Evolutionary conservation across 2,329 filamentous ascomycete genomes (phyloP).

Genomic region (Fusarium camptoceras): DNA sequence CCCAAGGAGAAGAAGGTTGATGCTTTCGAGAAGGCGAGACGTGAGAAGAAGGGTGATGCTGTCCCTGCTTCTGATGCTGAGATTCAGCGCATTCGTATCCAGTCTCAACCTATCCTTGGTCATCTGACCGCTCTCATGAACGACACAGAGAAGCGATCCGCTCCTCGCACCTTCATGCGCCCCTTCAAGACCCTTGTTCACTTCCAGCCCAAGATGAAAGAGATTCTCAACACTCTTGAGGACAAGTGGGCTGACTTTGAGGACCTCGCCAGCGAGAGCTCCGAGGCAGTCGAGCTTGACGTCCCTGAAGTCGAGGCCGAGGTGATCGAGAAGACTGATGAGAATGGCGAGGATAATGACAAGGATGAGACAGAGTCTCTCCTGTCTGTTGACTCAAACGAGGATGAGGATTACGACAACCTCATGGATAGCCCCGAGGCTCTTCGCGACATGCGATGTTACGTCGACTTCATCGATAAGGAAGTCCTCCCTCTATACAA

Average conservation of each 20-base stretch:
- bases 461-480: conserved; percentile 58
- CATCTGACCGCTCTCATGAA: conserved; percentile 54
- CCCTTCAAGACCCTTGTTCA: conserved; percentile 57
- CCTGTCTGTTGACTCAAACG: conserved; percentile 53
- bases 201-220: conserved; percentile 57
- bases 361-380: conserved; percentile 50
- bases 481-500: conserved; percentile 55
- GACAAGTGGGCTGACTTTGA: conserved; percentile 57
- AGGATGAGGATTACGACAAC: conserved; percentile 50
- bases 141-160: conserved; percentile 52
- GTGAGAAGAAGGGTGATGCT: conserved; percentile 44
- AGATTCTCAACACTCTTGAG: conserved; percentile 53
- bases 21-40: conserved; percentile 35
- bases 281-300: conserved; percentile 42
- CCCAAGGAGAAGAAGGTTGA: conserved; percentile 20
- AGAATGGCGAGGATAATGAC: conserved; percentile 24
- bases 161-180: conserved; percentile 55
- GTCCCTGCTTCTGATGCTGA: conserved; percentile 39
- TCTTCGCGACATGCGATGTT: conserved; percentile 56
- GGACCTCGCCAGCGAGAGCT: conserved; percentile 44
- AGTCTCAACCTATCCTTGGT: conserved; percentile 56
- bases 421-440: conserved; percentile 56
- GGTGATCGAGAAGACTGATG: conserved; percentile 37
- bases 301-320: conserved; percentile 45
- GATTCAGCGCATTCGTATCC: conserved; percentile 55